These are phyloP conservation scores for Sanguinoderma infundibulare DNA, from an alignment of 1,284 basidiomycete genomes.

Conservation along the genomic window DNA sequence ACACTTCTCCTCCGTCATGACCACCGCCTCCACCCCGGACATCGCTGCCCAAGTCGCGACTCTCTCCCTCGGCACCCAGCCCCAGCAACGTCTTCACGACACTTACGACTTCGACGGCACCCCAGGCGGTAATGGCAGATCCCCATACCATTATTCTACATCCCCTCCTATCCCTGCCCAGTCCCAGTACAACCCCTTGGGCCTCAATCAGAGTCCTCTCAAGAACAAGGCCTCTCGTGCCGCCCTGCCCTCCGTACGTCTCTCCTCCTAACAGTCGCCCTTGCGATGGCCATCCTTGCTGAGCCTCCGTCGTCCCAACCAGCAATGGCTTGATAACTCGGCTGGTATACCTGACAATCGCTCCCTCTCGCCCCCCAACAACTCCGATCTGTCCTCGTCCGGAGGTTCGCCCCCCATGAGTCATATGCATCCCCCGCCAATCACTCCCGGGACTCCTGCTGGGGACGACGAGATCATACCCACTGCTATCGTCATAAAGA, in stretches of 20 bases:
- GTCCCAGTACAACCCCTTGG: slow-evolving; percentile 65
- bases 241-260: slow-evolving; percentile 72
- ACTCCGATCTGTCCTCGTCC: slow-evolving; percentile 83
- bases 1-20: slow-evolving; percentile 57
- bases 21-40: slow-evolving; percentile 70
- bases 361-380: slow-evolving; percentile 83
- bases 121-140: slow-evolving; percentile 50
- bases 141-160: slow-evolving; percentile 71
- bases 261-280: slow-evolving; percentile 15
- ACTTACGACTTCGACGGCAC: slow-evolving; percentile 80
- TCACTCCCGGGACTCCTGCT: slow-evolving; percentile 52
- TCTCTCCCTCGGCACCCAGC: slow-evolving; percentile 66
- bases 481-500: slow-evolving; percentile 99
- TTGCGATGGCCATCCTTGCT: slow-evolving; percentile 18
- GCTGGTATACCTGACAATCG: slow-evolving; percentile 62
- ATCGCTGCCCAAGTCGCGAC: slow-evolving; percentile 52
- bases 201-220: slow-evolving; percentile 67
- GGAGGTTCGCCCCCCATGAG: slow-evolving; percentile 75
- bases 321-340: slow-evolving; percentile 83
- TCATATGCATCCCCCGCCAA: slow-evolving; percentile 53
- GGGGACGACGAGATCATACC: slow-evolving; percentile 95
- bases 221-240: slow-evolving; percentile 73
- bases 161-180: slow-evolving; percentile 68
- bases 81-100: slow-evolving; percentile 80
- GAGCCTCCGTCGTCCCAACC: slow-evolving; percentile 15